These are phyloP conservation scores for Aphanocladium album DNA, from an alignment of 2,329 filamentous ascomycete species.

Conservation along the genomic window DNA sequence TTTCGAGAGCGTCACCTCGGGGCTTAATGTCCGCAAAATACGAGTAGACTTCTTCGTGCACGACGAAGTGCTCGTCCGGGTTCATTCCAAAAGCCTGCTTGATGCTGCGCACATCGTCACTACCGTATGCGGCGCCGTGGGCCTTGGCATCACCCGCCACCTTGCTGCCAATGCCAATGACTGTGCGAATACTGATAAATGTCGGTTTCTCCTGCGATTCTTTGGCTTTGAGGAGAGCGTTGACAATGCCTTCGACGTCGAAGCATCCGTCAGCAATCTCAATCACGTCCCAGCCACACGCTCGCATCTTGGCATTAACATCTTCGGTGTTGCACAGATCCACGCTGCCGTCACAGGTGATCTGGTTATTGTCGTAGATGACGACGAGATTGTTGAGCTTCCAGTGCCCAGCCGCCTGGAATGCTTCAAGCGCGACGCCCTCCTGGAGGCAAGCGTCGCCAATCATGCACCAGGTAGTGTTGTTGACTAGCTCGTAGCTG, in stretches of 20 bases:
- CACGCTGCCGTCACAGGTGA: slow-evolving; percentile 54
- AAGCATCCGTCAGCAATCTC: slow-evolving; percentile 49
- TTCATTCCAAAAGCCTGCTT: slow-evolving; percentile 20
- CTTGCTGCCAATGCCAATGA: slow-evolving; percentile 44
- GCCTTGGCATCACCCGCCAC: slow-evolving; percentile 41
- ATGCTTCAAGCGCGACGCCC: slow-evolving; percentile 52
- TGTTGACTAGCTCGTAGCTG: slow-evolving; percentile 42
- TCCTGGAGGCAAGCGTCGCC: slow-evolving; percentile 56
- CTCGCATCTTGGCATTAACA: slow-evolving; percentile 53
- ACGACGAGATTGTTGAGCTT: slow-evolving; percentile 51
- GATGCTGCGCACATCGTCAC: slow-evolving; percentile 39
- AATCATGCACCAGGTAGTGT: slow-evolving; percentile 52
- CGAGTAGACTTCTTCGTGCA: slow-evolving; percentile 40
- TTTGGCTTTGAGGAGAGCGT: slow-evolving; percentile 36
- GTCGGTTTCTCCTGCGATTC: slow-evolving; percentile 39
- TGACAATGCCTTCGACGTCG: slow-evolving; percentile 41
- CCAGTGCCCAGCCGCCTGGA: slow-evolving; percentile 51
- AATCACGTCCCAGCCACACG: slow-evolving; percentile 51
- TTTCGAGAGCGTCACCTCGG: slow-evolving; percentile 39
- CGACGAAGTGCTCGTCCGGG: slow-evolving; percentile 30
- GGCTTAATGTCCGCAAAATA: slow-evolving; percentile 45
- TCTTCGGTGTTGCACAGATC: slow-evolving; percentile 51
- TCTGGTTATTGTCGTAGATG: slow-evolving; percentile 57
- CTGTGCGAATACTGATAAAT: slow-evolving; percentile 50
- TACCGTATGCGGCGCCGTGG: slow-evolving; percentile 50